These are phyloP conservation scores for Hypholoma fasciculare DNA, from an alignment of 768 basidiomycete species.

Conservation along the genomic window DNA sequence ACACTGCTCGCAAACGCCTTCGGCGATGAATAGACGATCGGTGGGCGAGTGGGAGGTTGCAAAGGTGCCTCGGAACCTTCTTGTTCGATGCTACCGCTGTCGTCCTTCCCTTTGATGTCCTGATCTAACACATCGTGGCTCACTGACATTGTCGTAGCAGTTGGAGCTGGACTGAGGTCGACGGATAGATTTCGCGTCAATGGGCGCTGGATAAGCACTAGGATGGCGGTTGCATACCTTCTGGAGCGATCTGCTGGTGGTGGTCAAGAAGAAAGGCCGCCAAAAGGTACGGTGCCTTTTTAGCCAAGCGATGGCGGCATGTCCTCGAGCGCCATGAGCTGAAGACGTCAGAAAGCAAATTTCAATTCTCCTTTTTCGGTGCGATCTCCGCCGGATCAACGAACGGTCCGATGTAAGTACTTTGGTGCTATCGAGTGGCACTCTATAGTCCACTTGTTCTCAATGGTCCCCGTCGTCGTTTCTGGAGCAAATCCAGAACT, in stretches of 20 bases:
- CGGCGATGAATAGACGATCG: slow-evolving; percentile 66
- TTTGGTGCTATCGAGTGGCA: neutral
- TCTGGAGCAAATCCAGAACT: neutral
- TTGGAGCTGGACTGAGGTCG: neutral
- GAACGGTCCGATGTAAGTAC: neutral
- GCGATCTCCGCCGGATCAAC: slow-evolving; percentile 6
- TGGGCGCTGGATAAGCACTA: neutral
- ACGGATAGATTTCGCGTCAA: neutral
- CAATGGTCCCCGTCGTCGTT: neutral
- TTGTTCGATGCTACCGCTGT: neutral
- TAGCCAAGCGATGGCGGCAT: neutral
- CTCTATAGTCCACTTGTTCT: neutral
- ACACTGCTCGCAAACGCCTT: slow-evolving; percentile 53
- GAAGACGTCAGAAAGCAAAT: slow-evolving; percentile 1
- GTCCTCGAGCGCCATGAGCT: neutral
- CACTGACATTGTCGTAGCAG: neutral
- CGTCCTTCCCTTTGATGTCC: neutral
- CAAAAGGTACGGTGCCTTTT: neutral
- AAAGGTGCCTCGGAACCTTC: neutral
- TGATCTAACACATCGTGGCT: neutral
- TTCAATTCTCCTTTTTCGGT: slow-evolving; percentile 5
- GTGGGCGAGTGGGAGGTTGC: slow-evolving; percentile 40
- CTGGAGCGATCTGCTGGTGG: slow-evolving; percentile 3
- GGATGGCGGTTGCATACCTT: neutral
- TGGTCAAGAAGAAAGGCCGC: slow-evolving; percentile 2